phyloP scores from a whole-genome alignment of 2,329 filamentous ascomycete genomes.

The Acarospora socialis region DNA sequence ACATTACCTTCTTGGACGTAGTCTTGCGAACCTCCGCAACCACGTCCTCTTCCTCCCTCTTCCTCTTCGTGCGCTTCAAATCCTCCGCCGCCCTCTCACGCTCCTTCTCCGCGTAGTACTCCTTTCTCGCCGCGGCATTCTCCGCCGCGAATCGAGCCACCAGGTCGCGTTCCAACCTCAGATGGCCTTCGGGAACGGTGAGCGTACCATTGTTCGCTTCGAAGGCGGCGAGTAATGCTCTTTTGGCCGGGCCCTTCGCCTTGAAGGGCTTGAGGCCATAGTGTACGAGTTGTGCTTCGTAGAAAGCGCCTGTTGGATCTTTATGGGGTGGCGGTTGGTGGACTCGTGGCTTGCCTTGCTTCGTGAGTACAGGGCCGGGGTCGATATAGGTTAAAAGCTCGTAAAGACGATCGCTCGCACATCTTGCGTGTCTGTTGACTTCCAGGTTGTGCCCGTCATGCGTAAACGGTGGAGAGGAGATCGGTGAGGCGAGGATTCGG shows the following conservation, averaged over 20 bases:
- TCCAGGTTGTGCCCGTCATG: too few relatives aligned
- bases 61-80: background rate
- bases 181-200: conserved; percentile 14
- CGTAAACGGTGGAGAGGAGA: too few relatives aligned
- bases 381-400: conserved; percentile 1
- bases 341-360: background rate
- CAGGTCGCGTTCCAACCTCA: conserved; percentile 34
- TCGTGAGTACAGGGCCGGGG: background rate
- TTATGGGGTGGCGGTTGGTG: conserved; percentile 16
- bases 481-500: too few relatives aligned
- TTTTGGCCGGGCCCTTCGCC: conserved; percentile 43
- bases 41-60: conserved; percentile 2
- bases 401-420: background rate
- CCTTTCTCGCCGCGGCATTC: conserved; percentile 42
- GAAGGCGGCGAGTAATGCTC: conserved; percentile 44
- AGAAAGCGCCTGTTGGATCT: conserved; percentile 46
- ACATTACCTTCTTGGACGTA: background rate
- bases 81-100: conserved; percentile 30
- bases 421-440: background rate
- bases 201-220: too few relatives aligned
- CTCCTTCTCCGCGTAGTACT: conserved; percentile 38
- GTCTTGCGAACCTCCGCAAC: background rate
- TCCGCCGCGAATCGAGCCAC: conserved; percentile 29
- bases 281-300: conserved; percentile 47
- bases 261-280: conserved; percentile 45